Conservation (phyloP, 495 filamentous ascomycete genomes). For the Copromyces sp. region DNA sequence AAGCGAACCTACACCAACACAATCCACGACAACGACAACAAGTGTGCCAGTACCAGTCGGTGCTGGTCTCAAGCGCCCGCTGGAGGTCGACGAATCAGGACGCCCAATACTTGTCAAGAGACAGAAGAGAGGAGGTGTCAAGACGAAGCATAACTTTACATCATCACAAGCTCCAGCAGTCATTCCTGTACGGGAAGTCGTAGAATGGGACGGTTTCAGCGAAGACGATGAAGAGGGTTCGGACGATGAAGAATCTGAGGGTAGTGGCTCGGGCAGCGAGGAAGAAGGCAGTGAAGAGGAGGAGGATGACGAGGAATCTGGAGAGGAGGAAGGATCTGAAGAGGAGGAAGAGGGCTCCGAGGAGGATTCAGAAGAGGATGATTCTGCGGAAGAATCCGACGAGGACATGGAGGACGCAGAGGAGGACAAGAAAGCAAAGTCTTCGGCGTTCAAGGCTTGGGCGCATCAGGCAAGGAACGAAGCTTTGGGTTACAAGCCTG, state of each 20-base stretch:
- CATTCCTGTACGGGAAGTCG: conserved; percentile 15
- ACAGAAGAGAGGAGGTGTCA: conserved; percentile 43
- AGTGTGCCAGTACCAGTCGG: conserved; percentile 39
- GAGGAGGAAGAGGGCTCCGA: conserved; percentile 13
- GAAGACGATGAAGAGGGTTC: conserved; percentile 10
- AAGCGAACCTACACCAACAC: not conserved
- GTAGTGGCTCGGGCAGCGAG: conserved; percentile 1
- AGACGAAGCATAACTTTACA: conserved; percentile 31
- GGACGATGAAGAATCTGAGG: conserved; percentile 13
- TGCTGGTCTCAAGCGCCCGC: conserved; percentile 75
- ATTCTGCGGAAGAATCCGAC: conserved; percentile 13
- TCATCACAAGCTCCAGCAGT: conserved; percentile 15
- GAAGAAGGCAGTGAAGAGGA: conserved; percentile 11
- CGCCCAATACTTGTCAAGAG: conserved; percentile 70
- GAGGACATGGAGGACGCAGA: conserved; percentile 23
- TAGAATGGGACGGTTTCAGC: conserved; percentile 34
- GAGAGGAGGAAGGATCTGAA: conserved; percentile 12
- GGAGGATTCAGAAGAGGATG: conserved; percentile 13
- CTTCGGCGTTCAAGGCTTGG: conserved; percentile 88
- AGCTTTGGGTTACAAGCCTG: conserved; percentile 42
- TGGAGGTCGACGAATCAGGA: conserved; percentile 68
- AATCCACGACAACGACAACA: conserved; percentile 2
- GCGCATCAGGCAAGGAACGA: conserved; percentile 77
- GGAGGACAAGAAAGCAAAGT: conserved; percentile 28
- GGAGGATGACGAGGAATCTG: conserved; percentile 6